These are phyloP conservation scores for Amaranthus tricolor DNA, from an alignment of 179 eudicot genomes.

Conservation along the genomic window DNA sequence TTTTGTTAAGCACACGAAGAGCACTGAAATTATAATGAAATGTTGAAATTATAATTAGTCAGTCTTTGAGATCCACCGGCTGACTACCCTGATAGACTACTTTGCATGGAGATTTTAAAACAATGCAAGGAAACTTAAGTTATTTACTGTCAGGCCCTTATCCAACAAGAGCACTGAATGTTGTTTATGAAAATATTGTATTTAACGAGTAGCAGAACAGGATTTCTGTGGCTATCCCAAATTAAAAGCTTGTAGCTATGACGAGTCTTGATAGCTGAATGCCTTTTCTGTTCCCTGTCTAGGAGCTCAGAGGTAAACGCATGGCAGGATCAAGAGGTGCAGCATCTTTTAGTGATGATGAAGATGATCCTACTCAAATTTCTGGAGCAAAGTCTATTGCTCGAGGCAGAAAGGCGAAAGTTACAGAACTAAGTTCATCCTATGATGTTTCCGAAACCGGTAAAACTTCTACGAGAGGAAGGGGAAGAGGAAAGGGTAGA, in stretches of 20 bases:
- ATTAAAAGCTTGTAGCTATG: neutral
- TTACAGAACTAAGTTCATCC: constrained; percentile 28
- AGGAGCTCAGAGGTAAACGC: constrained; percentile 52
- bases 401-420: constrained; percentile 57
- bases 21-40: no score
- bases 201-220: neutral
- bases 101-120: neutral
- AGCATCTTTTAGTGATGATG: constrained; percentile 87
- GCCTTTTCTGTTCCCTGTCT: constrained; percentile 1
- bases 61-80: neutral
- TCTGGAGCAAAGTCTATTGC: constrained; percentile 42
- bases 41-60: neutral
- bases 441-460: constrained; percentile 33
- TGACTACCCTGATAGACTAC: neutral
- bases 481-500: constrained; percentile 43
- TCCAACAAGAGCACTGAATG: constrained; percentile 3
- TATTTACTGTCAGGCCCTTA: neutral
- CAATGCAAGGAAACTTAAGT: neutral
- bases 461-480: constrained; percentile 45
- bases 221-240: constrained; percentile 5
- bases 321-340: constrained; percentile 52
- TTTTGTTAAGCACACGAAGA: constrained; percentile 8
- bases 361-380: constrained; percentile 60
- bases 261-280: constrained; percentile 8
- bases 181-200: neutral